Base-by-base conservation (phyloP, 345 rosid genomes). In the Nephelium lappaceum region DNA sequence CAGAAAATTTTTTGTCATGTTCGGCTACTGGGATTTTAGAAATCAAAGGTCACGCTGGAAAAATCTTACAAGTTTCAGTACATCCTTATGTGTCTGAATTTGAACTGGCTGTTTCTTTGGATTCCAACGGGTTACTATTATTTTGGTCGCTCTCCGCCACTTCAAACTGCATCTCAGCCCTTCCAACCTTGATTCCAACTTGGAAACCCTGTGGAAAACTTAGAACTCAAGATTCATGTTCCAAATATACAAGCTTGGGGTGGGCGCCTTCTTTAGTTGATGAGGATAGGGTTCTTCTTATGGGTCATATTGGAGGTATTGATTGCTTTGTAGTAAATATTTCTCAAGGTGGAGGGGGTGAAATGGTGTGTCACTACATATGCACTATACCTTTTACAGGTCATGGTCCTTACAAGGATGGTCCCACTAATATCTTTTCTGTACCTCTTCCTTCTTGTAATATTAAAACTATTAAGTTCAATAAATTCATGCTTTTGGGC, bases 291-390 rank as follows among this genome's bases (percentile, higher is more conserved):
- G 73, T 93, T 80, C 89, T 93, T 85, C 85, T 95, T 72, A 77
- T 86, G 82, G 98, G 97, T 67, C 92, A 91, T 86, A 82, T 65
- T 47, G 88, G 87, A 72, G 98, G 98, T 74, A 83, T 95, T 64
- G 98, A 95, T 86, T 92, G 92, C 87, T 92, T 93, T 87, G 76
- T 91, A n/a, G 88, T 95, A 76, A 85, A 85, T 79, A 74, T 80
- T 43, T 81, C 82, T 76, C 84, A 81, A 80, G 82, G 47, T 71
- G 87, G 74, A 71, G 81, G 69, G 69, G 83, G 76, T 62, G 87
- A 75, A 62, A 57, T 80, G 75, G 60, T 69, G 72, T 89, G 91
- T 79, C 91, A 84, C 74, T 87, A 76, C 81, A 65, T 91, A 60
- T 91, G 94, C 87, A 90, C 97, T 11, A 88, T 95, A 83, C 94